Base-by-base conservation (phyloP, 1,284 basidiomycete species). In the Leucoagaricus sp. region DNA sequence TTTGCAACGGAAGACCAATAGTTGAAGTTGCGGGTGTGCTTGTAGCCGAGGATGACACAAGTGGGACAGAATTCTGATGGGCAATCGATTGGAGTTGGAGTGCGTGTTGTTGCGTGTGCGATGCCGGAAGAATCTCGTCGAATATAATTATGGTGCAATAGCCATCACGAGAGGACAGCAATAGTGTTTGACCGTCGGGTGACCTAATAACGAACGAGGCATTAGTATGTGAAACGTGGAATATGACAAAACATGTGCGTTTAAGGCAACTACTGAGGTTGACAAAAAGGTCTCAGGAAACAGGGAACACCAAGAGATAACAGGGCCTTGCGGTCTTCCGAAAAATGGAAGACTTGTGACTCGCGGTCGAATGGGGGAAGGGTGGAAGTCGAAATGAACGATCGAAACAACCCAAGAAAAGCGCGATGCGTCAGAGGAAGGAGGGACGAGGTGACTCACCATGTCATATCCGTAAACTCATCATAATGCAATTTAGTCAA, bases 401-500 rank as follows among this genome's bases (percentile, higher is more conserved):
- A 8, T 23, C 41, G 15, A 25, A 42, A 3, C 41, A 42, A 23
- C 4, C 3, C 9, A 42, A 23, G 21, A 5, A 12, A 41, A 12
- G n/a, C 2, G 23, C 17, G 13, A 21, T 5, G 19, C n/a, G n/a
- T n/a, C n/a, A n/a, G n/a, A n/a, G n/a, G n/a, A n/a, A n/a, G n/a
- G n/a, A n/a, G n/a, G n/a, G n/a, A n/a, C n/a, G n/a, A n/a, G n/a
- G n/a, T 26, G 49, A 82, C 91, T 60, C 66, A 96, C 96, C 96
- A 99, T 44, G 90, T 85, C 74, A 98, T 81, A 75, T 99, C 96
- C 1, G 97, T 99, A 68, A 98, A 98, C 65, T 96, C 93, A 59
- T 97, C 94, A 69, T 98, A 99, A 74, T 99, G 96, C 63, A 99
- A 75, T 68, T 97, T 98, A 53, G 91, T 93, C 67, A 99, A 85